Conservation (phyloP, 2,329 filamentous ascomycete species). For the Fusarium nygamai region DNA sequence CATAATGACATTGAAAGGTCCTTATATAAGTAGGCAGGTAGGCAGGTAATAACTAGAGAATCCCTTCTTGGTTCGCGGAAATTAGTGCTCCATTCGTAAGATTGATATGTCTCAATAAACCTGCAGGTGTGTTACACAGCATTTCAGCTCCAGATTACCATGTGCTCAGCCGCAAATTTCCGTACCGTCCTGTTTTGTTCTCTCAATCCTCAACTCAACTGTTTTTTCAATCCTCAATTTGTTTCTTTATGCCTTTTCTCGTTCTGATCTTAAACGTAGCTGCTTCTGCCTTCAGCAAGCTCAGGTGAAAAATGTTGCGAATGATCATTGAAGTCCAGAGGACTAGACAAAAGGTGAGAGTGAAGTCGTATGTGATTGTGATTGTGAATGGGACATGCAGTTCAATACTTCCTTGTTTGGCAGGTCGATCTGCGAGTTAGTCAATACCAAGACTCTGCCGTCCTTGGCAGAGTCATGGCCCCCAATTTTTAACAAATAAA, state of each 20-base stretch:
- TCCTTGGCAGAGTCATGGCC: background rate
- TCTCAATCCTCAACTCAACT: rapidly evolving
- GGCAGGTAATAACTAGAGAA: no score
- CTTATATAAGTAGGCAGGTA: background rate
- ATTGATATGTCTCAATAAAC: background rate
- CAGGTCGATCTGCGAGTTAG: background rate
- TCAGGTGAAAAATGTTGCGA: rapidly evolving
- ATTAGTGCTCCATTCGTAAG: background rate
- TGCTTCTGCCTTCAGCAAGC: rapidly evolving
- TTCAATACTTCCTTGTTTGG: background rate
- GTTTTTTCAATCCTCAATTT: background rate
- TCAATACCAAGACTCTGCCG: background rate
- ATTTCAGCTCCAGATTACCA: background rate
- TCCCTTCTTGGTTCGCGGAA: background rate
- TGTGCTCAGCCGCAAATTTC: background rate
- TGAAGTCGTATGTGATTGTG: background rate
- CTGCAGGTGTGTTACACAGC: background rate
- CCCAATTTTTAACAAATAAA: background rate
- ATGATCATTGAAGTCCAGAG: rapidly evolving
- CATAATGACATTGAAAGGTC: no score
- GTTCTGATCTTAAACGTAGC: rapidly evolving
- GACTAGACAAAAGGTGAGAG: rapidly evolving
- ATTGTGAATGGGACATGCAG: background rate
- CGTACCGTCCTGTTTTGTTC: rapidly evolving
- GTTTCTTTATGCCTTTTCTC: rapidly evolving